Evolutionary conservation across 2,329 filamentous ascomycete genomes (phyloP).

Genomic region (Fusarium scirpi): DNA sequence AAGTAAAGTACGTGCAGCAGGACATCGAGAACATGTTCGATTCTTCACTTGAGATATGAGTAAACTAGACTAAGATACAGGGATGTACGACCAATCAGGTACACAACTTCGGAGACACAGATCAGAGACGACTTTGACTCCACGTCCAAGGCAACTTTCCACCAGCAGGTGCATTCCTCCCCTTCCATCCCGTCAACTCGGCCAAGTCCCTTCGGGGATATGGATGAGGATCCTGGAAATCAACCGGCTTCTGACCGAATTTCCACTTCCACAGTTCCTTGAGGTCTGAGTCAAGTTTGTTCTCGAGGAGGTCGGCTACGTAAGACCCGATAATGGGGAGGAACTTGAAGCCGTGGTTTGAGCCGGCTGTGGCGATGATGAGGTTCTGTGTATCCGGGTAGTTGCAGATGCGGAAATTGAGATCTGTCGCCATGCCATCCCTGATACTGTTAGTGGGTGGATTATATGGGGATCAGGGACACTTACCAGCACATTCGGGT

Average conservation of each 20-base stretch:
- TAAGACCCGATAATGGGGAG: slow-evolving; percentile 65
- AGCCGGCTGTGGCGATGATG: slow-evolving; percentile 64
- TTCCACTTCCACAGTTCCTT: slow-evolving; percentile 54
- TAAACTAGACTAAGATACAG: background rate
- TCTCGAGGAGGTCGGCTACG: slow-evolving; percentile 49
- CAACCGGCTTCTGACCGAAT: slow-evolving; percentile 30
- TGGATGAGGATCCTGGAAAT: slow-evolving; percentile 41
- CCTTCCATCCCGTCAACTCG: slow-evolving; percentile 40
- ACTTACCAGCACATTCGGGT: slow-evolving; percentile 60
- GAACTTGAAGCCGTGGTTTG: slow-evolving; percentile 67
- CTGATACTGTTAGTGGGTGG: slow-evolving; percentile 21
- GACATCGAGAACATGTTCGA: background rate
- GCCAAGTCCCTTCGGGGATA: slow-evolving; percentile 37
- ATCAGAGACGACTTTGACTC: slow-evolving; percentile 36
- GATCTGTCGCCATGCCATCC: slow-evolving; percentile 49
- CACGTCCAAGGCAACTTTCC: slow-evolving; percentile 44
- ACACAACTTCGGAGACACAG: background rate
- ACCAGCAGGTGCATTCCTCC: slow-evolving; percentile 35
- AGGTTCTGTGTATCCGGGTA: slow-evolving; percentile 49
- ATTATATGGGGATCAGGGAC: background rate
- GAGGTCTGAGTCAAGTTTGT: slow-evolving; percentile 56
- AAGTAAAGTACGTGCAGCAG: slow-evolving; percentile 1
- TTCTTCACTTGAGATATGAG: slow-evolving; percentile 24
- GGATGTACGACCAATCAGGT: background rate
- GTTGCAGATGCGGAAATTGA: slow-evolving; percentile 46